These are phyloP conservation scores for Tolypocladium guangdongense DNA, from an alignment of 2,329 filamentous ascomycete genomes.

Conservation along the genomic window DNA sequence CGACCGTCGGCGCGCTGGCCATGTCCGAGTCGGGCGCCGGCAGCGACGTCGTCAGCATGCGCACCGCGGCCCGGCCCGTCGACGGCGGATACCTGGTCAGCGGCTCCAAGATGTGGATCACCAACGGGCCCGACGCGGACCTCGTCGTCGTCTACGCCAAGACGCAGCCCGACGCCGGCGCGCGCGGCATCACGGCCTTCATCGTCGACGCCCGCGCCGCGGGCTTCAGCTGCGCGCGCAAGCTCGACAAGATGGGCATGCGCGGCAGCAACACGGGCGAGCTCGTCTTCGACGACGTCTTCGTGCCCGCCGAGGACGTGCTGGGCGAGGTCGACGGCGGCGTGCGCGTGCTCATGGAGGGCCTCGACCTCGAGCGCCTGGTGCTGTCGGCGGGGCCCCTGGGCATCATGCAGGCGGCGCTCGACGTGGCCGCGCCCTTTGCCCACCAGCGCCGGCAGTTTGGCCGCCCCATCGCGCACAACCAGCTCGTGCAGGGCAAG, in stretches of 20 bases:
- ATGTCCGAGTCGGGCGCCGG: slow-evolving; percentile 92
- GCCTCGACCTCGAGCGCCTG: slow-evolving; percentile 84
- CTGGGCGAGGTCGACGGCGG: slow-evolving; percentile 73
- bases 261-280: slow-evolving; percentile 93
- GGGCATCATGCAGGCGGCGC: slow-evolving; percentile 84
- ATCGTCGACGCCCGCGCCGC: slow-evolving; percentile 61
- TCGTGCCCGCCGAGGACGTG: slow-evolving; percentile 73
- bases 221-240: slow-evolving; percentile 79
- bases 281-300: slow-evolving; percentile 80
- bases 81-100: slow-evolving; percentile 80
- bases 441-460: slow-evolving; percentile 87
- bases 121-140: slow-evolving; percentile 92
- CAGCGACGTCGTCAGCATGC: slow-evolving; percentile 93
- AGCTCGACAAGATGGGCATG: slow-evolving; percentile 98
- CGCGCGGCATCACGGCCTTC: slow-evolving; percentile 92
- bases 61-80: slow-evolving; percentile 67
- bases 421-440: slow-evolving; percentile 82
- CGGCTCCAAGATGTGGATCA: slow-evolving; percentile 99
- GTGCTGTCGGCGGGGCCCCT: slow-evolving; percentile 85
- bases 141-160: slow-evolving; percentile 94
- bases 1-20: slow-evolving; percentile 74
- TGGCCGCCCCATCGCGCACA: slow-evolving; percentile 72
- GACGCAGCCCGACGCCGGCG: slow-evolving; percentile 67
- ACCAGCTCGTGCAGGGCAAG: slow-evolving; percentile 87
- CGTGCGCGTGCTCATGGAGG: slow-evolving; percentile 89